phyloP scores from a whole-genome alignment of 2,329 filamentous ascomycete species.

The Parastagonospora nodorum region DNA sequence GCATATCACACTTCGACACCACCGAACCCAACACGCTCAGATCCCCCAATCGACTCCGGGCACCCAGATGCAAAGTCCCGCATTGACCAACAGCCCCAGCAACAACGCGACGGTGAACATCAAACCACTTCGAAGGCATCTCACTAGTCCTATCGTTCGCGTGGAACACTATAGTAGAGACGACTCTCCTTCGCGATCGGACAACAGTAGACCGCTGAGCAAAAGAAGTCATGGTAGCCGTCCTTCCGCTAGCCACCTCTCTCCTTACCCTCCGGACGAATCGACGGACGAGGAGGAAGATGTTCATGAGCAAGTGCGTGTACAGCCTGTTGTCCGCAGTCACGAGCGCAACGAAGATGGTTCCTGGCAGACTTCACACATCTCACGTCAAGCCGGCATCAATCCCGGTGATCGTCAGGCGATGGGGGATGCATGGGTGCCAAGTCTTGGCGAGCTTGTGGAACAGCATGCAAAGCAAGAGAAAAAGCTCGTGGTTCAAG shows the following conservation, averaged over 20 bases:
- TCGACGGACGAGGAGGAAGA: constrained; percentile 41
- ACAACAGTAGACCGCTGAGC: constrained; percentile 40
- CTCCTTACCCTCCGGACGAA: constrained; percentile 43
- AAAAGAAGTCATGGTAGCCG: constrained; percentile 43
- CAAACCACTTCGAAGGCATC: constrained; percentile 34
- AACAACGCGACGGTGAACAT: constrained; percentile 31
- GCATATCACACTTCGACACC: constrained; percentile 30
- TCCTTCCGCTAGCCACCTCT: constrained; percentile 45
- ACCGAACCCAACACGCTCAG: constrained; percentile 25
- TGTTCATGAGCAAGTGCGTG: constrained; percentile 19
- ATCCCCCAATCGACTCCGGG: constrained; percentile 34
- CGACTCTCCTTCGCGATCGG: constrained; percentile 41
- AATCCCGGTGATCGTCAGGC: constrained; percentile 52
- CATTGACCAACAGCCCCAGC: constrained; percentile 44
- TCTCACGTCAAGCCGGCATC: constrained; percentile 52
- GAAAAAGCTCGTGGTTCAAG: constrained; percentile 59
- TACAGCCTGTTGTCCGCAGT: constrained; percentile 37
- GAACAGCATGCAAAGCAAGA: constrained; percentile 53
- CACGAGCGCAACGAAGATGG: constrained; percentile 51
- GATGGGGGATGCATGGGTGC: constrained; percentile 49
- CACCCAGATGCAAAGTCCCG: constrained; percentile 46
- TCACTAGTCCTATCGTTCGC: constrained; percentile 47
- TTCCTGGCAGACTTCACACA: constrained; percentile 49
- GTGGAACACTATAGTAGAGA: constrained; percentile 45
- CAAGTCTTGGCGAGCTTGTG: constrained; percentile 58